A percentile compares a stretch with the other conserved stretches of the same genome.
phyloP scores from a whole-genome alignment of 805 yeast species.

The Isabelozyma pseudorhagii region DNA sequence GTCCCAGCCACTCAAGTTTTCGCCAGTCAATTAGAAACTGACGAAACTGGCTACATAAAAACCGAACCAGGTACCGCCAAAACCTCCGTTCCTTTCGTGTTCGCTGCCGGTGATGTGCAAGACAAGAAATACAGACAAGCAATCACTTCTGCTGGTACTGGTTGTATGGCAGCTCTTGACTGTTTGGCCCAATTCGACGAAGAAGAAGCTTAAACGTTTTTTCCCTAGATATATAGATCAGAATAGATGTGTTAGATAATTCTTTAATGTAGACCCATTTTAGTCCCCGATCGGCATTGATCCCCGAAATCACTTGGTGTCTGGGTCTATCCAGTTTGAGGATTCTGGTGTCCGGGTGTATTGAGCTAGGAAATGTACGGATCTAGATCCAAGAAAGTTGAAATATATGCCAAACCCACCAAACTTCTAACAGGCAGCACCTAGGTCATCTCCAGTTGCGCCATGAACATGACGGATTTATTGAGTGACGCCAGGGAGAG shows the following conservation, averaged over 20 bases:
- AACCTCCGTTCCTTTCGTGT: conserved; percentile 87
- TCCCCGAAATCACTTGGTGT: too few relatives aligned
- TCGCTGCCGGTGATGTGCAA: conserved; percentile 99
- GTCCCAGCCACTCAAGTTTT: conserved; percentile 89
- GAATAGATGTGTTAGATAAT: neutral
- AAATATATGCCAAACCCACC: too few relatives aligned
- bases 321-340: too few relatives aligned
- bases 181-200: conserved; percentile 30
- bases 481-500: neutral
- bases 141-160: conserved; percentile 98
- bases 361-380: too few relatives aligned
- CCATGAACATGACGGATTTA: neutral
- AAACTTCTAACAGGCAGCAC: too few relatives aligned
- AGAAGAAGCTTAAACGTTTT: neutral
- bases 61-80: conserved; percentile 87
- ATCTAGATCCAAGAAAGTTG: too few relatives aligned
- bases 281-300: too few relatives aligned
- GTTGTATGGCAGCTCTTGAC: conserved; percentile 99
- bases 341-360: too few relatives aligned
- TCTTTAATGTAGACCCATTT: neutral
- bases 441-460: neutral
- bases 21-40: conserved; percentile 73
- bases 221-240: neutral
- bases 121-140: conserved; percentile 98
- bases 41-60: conserved; percentile 82